Conservation (phyloP, 768 basidiomycete genomes). For the Mycena indigotica region DNA sequence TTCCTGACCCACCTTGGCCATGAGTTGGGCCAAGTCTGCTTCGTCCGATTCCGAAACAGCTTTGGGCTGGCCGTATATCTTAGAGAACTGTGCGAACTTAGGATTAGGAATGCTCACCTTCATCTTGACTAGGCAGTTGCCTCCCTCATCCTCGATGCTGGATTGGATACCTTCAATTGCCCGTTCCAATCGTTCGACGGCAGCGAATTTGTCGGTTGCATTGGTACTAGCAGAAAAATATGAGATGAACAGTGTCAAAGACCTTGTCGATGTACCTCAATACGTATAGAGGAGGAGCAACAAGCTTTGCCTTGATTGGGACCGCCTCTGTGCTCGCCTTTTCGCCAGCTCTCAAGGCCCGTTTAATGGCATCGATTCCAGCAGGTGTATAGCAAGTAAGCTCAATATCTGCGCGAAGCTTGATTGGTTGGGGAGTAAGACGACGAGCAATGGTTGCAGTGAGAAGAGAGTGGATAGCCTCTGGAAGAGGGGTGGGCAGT, state of each 20-base stretch:
- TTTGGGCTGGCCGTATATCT: conserved; percentile 73
- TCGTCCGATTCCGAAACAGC: conserved; percentile 98
- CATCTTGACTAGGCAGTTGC: conserved; percentile 92
- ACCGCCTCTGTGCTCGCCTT: conserved; percentile 84
- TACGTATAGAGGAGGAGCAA: conserved; percentile 95
- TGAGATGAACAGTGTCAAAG: background rate
- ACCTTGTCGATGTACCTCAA: conserved; percentile 44
- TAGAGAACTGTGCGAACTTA: too few relatives aligned
- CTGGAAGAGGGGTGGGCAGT: conserved; percentile 57
- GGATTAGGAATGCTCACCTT: conserved; percentile 57
- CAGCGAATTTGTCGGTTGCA: conserved; percentile 94
- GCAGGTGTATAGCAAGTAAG: conserved; percentile 94
- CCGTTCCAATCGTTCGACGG: conserved; percentile 90
- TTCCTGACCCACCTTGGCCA: conserved; percentile 92
- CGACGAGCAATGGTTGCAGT: conserved; percentile 88
- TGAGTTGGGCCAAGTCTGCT: conserved; percentile 93
- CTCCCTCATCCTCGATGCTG: conserved; percentile 83
- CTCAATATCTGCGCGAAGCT: conserved; percentile 97
- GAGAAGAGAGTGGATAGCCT: conserved; percentile 63
- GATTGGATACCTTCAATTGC: conserved; percentile 89
- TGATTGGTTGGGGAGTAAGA: conserved; percentile 97
- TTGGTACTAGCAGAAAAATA: conserved; percentile 63
- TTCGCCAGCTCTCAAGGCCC: conserved; percentile 87
- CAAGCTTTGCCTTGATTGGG: conserved; percentile 95
- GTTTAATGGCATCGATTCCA: conserved; percentile 96